Base-by-base conservation (phyloP, 768 basidiomycete genomes). In the Boletellus ananiceps region DNA sequence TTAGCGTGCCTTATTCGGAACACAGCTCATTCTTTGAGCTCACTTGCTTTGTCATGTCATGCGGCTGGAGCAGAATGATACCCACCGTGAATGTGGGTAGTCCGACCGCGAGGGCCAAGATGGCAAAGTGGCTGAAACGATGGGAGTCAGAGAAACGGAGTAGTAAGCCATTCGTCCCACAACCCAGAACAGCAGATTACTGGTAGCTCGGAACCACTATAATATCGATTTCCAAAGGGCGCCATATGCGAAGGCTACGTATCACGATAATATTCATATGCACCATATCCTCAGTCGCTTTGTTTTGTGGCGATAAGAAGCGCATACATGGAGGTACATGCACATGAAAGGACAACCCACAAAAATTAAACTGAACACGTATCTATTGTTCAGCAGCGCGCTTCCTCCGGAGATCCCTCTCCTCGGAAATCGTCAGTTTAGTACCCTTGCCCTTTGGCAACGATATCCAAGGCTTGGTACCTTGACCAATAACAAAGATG, bases 401-500 rank as follows among this genome's bases (percentile, higher is more conserved):
- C 76, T 83, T 88, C 77, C 94, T 85, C 79, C 86, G 83, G 69
- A 83, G 77, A 75, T 96, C 94, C 63, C 94, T 81, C 80, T 97
- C 91, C 80, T 94, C 92, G 14, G 94, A 83, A 66, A 98, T 98
- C 54, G 93, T 93, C 62, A 96, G 88, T 73, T 97, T 96, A 69
- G 83, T 88, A 76, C 94, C 95, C 81, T 95, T 95, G 73, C 93
- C 93, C 77, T 88, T 93, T 56, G 94, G 94, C 66, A 98, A 74
- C 36, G 95, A 97, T 75, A 98, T 81, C 86, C 93, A 93, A 40
- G 96, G 84, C 81, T 98, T 99, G 69, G 65, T 76, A 47, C 93
- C 93, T 75, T 96, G 88, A 56, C 96, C 96, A 55, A 97, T 91
- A 63, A 99, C 87, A 74, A 98, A 98, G 68, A 99, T 91, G 81